A percentile compares a stretch with the other conserved stretches of the same genome.
phyloP scores from a whole-genome alignment of 1,139 yeast genomes.

The Kodamaea alishanica region DNA sequence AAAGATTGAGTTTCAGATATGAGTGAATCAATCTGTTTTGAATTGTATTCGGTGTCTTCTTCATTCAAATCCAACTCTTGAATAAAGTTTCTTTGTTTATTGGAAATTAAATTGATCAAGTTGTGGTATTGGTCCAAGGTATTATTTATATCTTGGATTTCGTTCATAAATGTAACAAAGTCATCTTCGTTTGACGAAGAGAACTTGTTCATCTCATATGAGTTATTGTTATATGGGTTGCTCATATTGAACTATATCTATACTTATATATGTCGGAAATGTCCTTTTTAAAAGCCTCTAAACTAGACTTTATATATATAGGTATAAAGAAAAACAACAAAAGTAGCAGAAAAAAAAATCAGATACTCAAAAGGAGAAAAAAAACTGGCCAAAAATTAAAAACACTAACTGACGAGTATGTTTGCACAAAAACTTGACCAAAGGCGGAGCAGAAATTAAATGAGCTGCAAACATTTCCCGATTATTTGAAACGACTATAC shows the following conservation, averaged over 20 bases:
- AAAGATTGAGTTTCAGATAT: slow-evolving; percentile 76
- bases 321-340: too few species aligned
- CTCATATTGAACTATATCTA: slow-evolving; percentile 15
- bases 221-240: slow-evolving; percentile 23
- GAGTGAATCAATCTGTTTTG: slow-evolving; percentile 73
- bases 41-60: slow-evolving; percentile 66
- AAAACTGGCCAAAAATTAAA: too few species aligned
- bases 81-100: slow-evolving; percentile 75
- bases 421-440: too few species aligned
- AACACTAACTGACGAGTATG: too few species aligned
- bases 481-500: too few species aligned
- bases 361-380: too few species aligned
- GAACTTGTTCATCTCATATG: slow-evolving; percentile 37
- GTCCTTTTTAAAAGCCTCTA: too few species aligned
- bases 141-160: slow-evolving; percentile 76
- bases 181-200: slow-evolving; percentile 42
- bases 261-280: neutral
- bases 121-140: slow-evolving; percentile 77
- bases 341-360: too few species aligned
- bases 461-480: too few species aligned
- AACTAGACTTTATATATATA: too few species aligned
- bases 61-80: slow-evolving; percentile 76
- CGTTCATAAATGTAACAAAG: slow-evolving; percentile 76
- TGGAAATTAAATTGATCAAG: slow-evolving; percentile 72
- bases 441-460: too few species aligned